Evolutionary conservation across 441 rosid genomes (phyloP).

Genomic region (Omphalea diandra): DNA sequence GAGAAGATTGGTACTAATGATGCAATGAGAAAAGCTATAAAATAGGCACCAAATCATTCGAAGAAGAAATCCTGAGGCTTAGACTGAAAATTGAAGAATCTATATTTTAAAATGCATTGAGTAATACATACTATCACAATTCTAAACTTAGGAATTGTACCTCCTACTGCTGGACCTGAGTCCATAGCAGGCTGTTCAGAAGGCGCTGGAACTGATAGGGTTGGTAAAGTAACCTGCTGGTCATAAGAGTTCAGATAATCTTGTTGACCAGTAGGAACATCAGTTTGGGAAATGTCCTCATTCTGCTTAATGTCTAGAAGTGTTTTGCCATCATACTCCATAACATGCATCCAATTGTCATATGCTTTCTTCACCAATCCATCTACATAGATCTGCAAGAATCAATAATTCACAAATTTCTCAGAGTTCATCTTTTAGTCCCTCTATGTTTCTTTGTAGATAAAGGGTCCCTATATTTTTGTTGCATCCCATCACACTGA

Average conservation of each 20-base stretch:
- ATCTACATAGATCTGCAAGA: slow-evolving; percentile 70
- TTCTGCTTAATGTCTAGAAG: slow-evolving; percentile 53
- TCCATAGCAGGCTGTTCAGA: slow-evolving; percentile 56
- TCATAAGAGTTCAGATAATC: slow-evolving; percentile 48
- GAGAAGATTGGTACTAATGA: neutral
- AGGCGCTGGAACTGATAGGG: slow-evolving; percentile 44
- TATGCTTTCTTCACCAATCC: slow-evolving; percentile 84
- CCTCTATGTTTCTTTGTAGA: neutral
- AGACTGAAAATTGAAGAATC: neutral
- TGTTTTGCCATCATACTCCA: slow-evolving; percentile 93
- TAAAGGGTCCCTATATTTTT: neutral
- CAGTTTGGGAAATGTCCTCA: slow-evolving; percentile 38
- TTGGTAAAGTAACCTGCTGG: slow-evolving; percentile 44
- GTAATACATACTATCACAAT: neutral
- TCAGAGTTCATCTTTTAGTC: neutral
- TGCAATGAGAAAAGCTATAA: slow-evolving; percentile 4
- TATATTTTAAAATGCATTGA: neutral
- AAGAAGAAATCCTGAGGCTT: neutral
- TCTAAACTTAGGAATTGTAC: slow-evolving; percentile 33
- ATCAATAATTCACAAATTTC: slow-evolving; percentile 15
- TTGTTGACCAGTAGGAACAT: slow-evolving; percentile 30
- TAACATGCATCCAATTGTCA: slow-evolving; percentile 88
- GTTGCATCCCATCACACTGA: neutral
- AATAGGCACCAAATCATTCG: neutral
- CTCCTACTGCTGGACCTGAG: slow-evolving; percentile 57